Conservation (phyloP, 495 filamentous ascomycete genomes). For the Penicillium malachiteum region DNA sequence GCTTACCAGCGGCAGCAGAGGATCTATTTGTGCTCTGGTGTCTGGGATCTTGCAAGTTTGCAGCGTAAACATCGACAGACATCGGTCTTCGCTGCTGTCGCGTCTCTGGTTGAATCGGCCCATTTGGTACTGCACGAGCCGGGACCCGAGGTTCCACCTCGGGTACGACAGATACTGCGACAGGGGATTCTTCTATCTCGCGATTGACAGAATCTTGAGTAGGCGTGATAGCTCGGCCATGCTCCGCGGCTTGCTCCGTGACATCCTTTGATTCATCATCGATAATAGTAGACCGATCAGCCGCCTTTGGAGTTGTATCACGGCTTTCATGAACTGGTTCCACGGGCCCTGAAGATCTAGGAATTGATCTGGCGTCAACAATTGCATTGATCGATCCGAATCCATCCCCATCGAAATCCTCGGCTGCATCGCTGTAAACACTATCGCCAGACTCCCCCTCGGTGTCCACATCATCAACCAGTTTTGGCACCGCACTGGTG, state of each 20-base stretch:
- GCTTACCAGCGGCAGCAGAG: constrained; percentile 9
- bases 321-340: constrained; percentile 16
- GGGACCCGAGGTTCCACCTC: constrained; percentile 21
- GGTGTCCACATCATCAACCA: constrained; percentile 28
- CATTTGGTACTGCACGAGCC: constrained; percentile 5
- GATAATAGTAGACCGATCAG: constrained; percentile 9
- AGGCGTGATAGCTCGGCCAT: constrained; percentile 26
- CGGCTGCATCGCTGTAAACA: constrained; percentile 86
- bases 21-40: neutral
- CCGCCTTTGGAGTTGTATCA: constrained; percentile 21
- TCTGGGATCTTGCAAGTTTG: no score
- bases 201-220: constrained; percentile 14
- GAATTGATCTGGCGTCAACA: constrained; percentile 55
- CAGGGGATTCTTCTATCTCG: constrained; percentile 20
- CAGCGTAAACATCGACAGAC: constrained; percentile 16
- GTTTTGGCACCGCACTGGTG: constrained; percentile 12
- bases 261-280: constrained; percentile 14
- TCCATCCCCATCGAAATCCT: constrained; percentile 73
- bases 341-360: constrained; percentile 14
- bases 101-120: constrained; percentile 8
- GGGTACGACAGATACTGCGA: constrained; percentile 13
- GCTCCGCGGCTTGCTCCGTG: constrained; percentile 18
- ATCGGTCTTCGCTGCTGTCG: constrained; percentile 23
- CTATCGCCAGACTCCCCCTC: constrained; percentile 60
- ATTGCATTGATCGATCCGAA: constrained; percentile 86